Percentiles rank a stretch among this genome's conserved stretches.
Evolutionary conservation across 257 asterid species (phyloP).

Genomic region (Solanum sejunctum): DNA sequence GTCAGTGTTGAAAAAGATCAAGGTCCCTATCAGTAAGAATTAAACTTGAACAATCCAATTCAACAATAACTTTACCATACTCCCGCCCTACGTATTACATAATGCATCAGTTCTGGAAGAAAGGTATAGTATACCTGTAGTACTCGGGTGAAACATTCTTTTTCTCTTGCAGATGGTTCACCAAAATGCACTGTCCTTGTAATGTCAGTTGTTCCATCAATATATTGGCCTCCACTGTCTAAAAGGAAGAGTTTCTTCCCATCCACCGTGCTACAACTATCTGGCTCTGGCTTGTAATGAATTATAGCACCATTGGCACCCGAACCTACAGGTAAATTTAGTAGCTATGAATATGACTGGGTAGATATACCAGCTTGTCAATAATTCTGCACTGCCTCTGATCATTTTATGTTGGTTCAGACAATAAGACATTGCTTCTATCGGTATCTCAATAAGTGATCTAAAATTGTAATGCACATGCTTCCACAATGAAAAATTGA

Average conservation of each 20-base stretch:
- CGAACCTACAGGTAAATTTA: constrained; percentile 39
- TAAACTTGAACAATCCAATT: neutral
- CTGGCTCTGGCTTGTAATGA: constrained; percentile 82
- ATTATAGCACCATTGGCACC: constrained; percentile 98
- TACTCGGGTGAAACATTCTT: constrained; percentile 89
- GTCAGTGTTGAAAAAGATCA: neutral
- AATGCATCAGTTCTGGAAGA: neutral
- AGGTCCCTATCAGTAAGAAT: neutral
- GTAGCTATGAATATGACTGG: neutral
- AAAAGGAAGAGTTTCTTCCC: constrained; percentile 70
- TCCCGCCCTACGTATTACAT: neutral
- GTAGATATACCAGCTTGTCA: neutral
- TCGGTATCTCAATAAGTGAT: neutral
- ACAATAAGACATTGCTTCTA: neutral
- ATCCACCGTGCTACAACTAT: constrained; percentile 63
- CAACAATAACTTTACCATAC: neutral
- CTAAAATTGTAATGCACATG: neutral
- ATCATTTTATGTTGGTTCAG: neutral
- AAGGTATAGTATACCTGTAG: constrained; percentile 44
- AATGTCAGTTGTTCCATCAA: constrained; percentile 94
- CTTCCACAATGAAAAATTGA: neutral
- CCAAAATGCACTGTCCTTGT: constrained; percentile 95
- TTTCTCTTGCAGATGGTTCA: constrained; percentile 76
- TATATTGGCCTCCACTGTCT: constrained; percentile 93
- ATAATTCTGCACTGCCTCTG: neutral